Evolutionary conservation across 2,329 filamentous ascomycete species (phyloP).

Genomic region (Venturia oleaginea): DNA sequence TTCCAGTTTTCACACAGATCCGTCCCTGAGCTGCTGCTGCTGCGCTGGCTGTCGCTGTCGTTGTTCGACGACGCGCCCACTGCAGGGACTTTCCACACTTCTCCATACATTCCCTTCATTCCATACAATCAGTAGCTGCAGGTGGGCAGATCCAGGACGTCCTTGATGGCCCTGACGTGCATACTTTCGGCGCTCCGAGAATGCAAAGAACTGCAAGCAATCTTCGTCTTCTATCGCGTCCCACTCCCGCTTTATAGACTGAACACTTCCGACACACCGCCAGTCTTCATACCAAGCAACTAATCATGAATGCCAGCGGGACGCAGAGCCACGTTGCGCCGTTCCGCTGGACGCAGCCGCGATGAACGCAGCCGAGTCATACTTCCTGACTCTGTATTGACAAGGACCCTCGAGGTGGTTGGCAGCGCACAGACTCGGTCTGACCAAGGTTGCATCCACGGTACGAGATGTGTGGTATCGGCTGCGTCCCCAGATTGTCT

Average conservation of each 20-base stretch:
- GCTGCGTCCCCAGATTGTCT: not conserved
- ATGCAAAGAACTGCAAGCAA: not conserved
- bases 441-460: not conserved
- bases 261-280: not conserved
- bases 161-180: not conserved
- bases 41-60: not conserved
- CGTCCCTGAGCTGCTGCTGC: not conserved
- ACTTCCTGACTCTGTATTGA: not conserved
- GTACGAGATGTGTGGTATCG: not conserved
- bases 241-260: conserved; percentile 5
- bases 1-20: not conserved
- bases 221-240: not conserved
- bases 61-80: conserved; percentile 5
- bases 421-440: not conserved
- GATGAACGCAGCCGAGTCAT: not conserved
- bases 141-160: not conserved
- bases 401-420: not conserved
- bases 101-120: not conserved
- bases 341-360: conserved; percentile 1
- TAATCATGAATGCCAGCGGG: conserved; percentile 3
- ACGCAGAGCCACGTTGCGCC: conserved; percentile 8
- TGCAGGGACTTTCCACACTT: not conserved
- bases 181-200: conserved; percentile 1
- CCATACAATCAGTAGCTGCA: not conserved
- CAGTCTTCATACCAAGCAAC: not conserved